phyloP scores from a whole-genome alignment of 768 basidiomycete genomes.

The Termitomyces eurrhizus region DNA sequence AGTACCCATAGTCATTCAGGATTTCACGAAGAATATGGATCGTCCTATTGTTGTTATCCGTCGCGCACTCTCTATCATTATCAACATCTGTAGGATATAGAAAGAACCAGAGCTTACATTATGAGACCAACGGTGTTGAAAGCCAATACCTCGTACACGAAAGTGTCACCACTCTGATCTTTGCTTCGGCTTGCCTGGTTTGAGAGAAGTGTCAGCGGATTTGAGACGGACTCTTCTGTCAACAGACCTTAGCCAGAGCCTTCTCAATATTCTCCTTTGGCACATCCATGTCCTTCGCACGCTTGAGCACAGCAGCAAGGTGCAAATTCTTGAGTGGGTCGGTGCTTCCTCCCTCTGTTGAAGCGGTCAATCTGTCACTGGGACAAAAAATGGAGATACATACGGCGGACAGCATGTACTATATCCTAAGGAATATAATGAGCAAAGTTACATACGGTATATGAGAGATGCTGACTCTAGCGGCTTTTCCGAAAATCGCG shows the following conservation, averaged over 20 bases:
- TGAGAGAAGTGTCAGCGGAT: background rate
- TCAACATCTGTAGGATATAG: background rate
- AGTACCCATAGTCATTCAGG: slow-evolving; percentile 43
- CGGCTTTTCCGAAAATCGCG: slow-evolving; percentile 49
- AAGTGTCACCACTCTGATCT: slow-evolving; percentile 39
- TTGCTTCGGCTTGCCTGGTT: slow-evolving; percentile 45
- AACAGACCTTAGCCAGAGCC: slow-evolving; percentile 49
- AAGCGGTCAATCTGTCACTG: background rate
- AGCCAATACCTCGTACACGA: slow-evolving; percentile 61
- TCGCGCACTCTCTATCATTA: slow-evolving; percentile 47
- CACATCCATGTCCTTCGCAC: slow-evolving; percentile 53
- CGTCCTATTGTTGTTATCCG: slow-evolving; percentile 65
- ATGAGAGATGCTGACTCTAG: slow-evolving; percentile 37
- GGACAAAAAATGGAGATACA: background rate
- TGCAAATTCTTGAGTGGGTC: slow-evolving; percentile 52
- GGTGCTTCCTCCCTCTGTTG: slow-evolving; percentile 50
- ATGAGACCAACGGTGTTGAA: slow-evolving; percentile 57
- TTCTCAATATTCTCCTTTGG: slow-evolving; percentile 69
- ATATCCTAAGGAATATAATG: slow-evolving; percentile 46
- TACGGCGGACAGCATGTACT: slow-evolving; percentile 55
- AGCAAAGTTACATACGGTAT: background rate
- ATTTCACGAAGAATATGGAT: slow-evolving; percentile 52
- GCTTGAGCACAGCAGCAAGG: slow-evolving; percentile 51
- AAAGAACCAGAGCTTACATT: slow-evolving; percentile 40
- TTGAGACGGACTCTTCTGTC: background rate